Evolutionary conservation across 1,284 basidiomycete species (phyloP), one percentile per base, ranked within the genome.

Genomic region (Apiotrichum laibachii): DNA sequence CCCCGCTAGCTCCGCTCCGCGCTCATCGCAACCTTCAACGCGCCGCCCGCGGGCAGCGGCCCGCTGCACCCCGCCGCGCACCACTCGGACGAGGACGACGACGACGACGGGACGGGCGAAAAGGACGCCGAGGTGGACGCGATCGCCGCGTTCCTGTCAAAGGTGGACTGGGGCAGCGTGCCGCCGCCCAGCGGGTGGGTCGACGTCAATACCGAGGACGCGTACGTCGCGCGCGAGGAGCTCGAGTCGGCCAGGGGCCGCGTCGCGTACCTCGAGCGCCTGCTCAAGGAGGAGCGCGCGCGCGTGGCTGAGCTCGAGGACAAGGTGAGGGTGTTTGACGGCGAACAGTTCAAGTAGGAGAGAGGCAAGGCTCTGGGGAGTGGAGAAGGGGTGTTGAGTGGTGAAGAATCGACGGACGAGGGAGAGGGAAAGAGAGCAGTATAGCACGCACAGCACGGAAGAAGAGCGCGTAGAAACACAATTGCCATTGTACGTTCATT

Each of bases 141-240:
- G 1, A 84, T 90, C 57, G 84, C 82, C 16, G 83, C 88, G 74
- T 81, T 90, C 59, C 87, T 90, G 71, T 85, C 85, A 50, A 88
- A 89, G 77, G 86, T 89, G 55, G 77, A 85, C 71, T 65, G 64
- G 64, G 48, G 56, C n/a, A 47, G 12, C 22, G 55, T 59, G 3
- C 54, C 61, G 12, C 53, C 52, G 33, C 57, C 61, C 4, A 18
- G 33, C 16, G 48, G 37, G 16, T 62, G 61, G 61, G 50, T 46
- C 19, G 57, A 59, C 44, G 53, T 51, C 37, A 31, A 34, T 22
- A 12, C 39, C 7, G 31, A 34, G 26, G 40, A 48, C 35, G 31
- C 33, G 16, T 12, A 22, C 1, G 50, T 33, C 39, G 31, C 19
- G 31, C 53, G 44, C 21, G 44, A 12, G 34, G 39, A 59, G 42